Evolutionary conservation across 1,284 basidiomycete genomes (phyloP).

Genomic region (Cutaneotrichosporon daszewskae): DNA sequence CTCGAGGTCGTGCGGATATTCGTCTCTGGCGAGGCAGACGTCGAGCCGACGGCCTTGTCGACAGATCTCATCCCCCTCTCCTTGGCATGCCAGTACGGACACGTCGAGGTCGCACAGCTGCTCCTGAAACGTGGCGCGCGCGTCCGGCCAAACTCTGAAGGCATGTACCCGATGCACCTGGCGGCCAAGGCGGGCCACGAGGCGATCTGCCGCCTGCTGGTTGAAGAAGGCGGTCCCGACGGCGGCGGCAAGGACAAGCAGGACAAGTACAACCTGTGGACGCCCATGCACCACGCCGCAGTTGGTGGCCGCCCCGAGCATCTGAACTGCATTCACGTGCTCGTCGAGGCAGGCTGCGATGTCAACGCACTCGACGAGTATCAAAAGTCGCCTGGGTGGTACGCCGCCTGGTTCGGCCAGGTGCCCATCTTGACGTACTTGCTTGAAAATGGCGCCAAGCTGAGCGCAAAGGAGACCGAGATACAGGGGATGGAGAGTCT

Average conservation of each 20-base stretch:
- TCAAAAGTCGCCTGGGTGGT: constrained; percentile 79
- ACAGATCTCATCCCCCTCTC: constrained; percentile 81
- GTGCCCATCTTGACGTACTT: constrained; percentile 69
- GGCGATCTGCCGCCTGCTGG: constrained; percentile 73
- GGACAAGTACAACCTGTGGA: constrained; percentile 98
- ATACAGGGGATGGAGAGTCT: constrained; percentile 40
- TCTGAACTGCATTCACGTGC: constrained; percentile 64
- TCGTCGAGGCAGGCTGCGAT: constrained; percentile 73
- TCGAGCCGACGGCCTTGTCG: constrained; percentile 54
- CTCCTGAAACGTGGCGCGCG: constrained; percentile 72
- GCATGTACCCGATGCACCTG: constrained; percentile 94
- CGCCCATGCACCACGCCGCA: constrained; percentile 92
- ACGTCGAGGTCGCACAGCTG: constrained; percentile 73
- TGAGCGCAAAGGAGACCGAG: constrained; percentile 31
- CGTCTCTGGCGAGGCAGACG: constrained; percentile 58
- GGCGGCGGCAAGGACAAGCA: constrained; percentile 71
- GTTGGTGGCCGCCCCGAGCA: constrained; percentile 64
- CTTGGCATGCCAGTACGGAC: constrained; percentile 83
- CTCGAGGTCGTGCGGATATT: constrained; percentile 74
- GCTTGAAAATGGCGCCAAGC: constrained; percentile 53
- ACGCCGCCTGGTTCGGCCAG: constrained; percentile 97
- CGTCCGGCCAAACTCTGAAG: constrained; percentile 82
- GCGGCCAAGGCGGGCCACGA: constrained; percentile 92
- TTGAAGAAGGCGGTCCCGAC: constrained; percentile 53
- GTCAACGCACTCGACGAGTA: constrained; percentile 76